Conservation (phyloP, 805 yeast species). For the Saturnispora silvae region DNA sequence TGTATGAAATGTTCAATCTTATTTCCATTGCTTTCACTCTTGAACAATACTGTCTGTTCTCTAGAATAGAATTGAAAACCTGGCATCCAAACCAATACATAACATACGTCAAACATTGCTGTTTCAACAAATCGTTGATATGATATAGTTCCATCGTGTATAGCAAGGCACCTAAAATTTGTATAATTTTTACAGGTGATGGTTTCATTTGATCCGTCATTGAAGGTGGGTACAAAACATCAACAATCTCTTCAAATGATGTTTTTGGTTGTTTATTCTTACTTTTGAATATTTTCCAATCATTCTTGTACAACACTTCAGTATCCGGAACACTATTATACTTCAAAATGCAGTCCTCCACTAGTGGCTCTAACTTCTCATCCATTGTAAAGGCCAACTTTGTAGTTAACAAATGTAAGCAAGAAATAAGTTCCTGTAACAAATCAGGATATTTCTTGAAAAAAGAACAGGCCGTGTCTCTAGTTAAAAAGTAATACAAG, state of each 20-base stretch:
- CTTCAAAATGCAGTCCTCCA: constrained; percentile 61
- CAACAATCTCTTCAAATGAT: constrained; percentile 57
- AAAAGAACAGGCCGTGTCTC: constrained; percentile 45
- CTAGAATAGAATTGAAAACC: constrained; percentile 62
- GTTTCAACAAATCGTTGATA: constrained; percentile 66
- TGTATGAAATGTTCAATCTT: constrained; percentile 68
- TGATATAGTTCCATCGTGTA: constrained; percentile 76
- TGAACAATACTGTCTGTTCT: constrained; percentile 59
- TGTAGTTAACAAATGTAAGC: constrained; percentile 51
- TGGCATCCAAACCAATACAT: constrained; percentile 67
- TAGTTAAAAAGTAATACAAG: constrained; percentile 63
- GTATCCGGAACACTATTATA: constrained; percentile 79
- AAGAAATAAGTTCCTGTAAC: constrained; percentile 46
- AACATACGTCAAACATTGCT: constrained; percentile 69
- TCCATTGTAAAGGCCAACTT: constrained; percentile 59
- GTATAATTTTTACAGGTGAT: constrained; percentile 77
- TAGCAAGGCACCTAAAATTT: constrained; percentile 78
- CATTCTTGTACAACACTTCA: constrained; percentile 63
- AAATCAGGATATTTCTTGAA: constrained; percentile 45
- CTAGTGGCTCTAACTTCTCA: constrained; percentile 41
- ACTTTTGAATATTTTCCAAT: constrained; percentile 43
- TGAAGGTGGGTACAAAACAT: constrained; percentile 78
- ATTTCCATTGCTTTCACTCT: constrained; percentile 85
- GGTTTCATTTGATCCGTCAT: constrained; percentile 73
- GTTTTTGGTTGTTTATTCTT: constrained; percentile 31